phyloP scores from a whole-genome alignment of 225 moss, liverwort and hornwort genomes.

The Lunularia cruciata region DNA sequence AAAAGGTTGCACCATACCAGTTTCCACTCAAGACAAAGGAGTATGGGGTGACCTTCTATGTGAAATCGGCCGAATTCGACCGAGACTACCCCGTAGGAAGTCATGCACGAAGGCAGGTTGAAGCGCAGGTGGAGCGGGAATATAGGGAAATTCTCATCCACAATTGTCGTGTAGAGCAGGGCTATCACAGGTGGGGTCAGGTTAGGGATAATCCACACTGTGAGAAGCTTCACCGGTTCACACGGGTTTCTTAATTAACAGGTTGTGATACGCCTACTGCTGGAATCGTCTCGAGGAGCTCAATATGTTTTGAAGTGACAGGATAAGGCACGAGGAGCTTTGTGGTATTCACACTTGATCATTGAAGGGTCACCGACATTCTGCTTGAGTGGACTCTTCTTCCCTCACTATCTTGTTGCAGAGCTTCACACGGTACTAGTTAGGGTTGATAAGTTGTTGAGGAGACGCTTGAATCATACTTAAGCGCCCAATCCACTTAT shows the following conservation, averaged over 20 bases:
- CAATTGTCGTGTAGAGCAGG: constrained; percentile 92
- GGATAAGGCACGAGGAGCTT: constrained; percentile 10
- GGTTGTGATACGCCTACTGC: background rate
- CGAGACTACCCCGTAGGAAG: constrained; percentile 82
- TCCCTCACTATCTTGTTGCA: background rate
- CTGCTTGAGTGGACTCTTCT: constrained; percentile 12
- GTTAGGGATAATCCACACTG: constrained; percentile 76
- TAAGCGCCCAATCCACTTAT: constrained; percentile 8
- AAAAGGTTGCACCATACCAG: constrained; percentile 74
- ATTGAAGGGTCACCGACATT: constrained; percentile 12
- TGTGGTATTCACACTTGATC: constrained; percentile 19
- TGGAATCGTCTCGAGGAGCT: constrained; percentile 5
- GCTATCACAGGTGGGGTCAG: constrained; percentile 86
- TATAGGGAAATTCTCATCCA: constrained; percentile 91
- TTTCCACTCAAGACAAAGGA: constrained; percentile 78
- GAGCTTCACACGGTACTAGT: constrained; percentile 16
- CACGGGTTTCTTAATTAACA: constrained; percentile 38
- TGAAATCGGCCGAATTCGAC: constrained; percentile 77
- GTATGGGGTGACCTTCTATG: constrained; percentile 76
- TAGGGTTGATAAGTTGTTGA: constrained; percentile 8
- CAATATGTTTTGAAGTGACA: constrained; percentile 8
- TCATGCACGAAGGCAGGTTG: constrained; percentile 68
- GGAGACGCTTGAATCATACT: constrained; percentile 16
- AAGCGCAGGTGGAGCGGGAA: constrained; percentile 83
- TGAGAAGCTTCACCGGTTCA: constrained; percentile 81